A percentile compares a stretch with the other conserved stretches of the same genome.
These are phyloP conservation scores for Cyclanthera cordifolia DNA, from an alignment of 306 rosid genomes.

Conservation along the genomic window DNA sequence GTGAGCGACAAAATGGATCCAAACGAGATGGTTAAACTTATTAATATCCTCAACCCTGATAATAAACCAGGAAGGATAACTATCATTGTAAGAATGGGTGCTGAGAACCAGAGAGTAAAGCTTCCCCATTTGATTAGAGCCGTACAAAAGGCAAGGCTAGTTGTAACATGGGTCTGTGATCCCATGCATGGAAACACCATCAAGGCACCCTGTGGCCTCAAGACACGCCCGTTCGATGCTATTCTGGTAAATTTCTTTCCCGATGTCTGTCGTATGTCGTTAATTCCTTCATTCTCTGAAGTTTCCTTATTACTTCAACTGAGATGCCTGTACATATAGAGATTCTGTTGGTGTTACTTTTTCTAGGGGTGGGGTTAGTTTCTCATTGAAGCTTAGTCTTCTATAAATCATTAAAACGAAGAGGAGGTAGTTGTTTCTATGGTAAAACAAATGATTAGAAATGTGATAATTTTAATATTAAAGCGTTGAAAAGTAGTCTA, in stretches of 20 bases:
- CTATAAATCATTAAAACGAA: neutral
- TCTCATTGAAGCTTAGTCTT: neutral
- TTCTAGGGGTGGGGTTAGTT: neutral
- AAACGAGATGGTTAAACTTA: constrained; percentile 46
- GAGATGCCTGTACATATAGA: neutral
- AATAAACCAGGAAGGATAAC: constrained; percentile 70
- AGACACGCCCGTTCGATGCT: constrained; percentile 64
- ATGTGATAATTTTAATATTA: neutral
- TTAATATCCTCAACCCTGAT: constrained; percentile 50
- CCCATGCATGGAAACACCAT: constrained; percentile 81
- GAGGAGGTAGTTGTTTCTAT: no score
- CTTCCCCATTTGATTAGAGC: constrained; percentile 68
- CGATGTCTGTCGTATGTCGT: no score
- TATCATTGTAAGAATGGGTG: constrained; percentile 59
- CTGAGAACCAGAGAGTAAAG: constrained; percentile 67
- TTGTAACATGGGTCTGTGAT: constrained; percentile 70
- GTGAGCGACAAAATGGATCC: constrained; percentile 82
- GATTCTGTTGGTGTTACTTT: neutral
- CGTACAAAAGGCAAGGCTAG: constrained; percentile 60
- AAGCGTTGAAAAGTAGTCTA: neutral
- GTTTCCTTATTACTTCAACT: neutral
- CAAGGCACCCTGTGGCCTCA: constrained; percentile 65
- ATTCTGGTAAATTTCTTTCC: constrained; percentile 46
- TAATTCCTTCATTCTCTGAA: no score
- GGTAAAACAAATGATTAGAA: neutral